phyloP scores from a whole-genome alignment of 1,139 yeast genomes.

The Saccharomyces hybrid region DNA sequence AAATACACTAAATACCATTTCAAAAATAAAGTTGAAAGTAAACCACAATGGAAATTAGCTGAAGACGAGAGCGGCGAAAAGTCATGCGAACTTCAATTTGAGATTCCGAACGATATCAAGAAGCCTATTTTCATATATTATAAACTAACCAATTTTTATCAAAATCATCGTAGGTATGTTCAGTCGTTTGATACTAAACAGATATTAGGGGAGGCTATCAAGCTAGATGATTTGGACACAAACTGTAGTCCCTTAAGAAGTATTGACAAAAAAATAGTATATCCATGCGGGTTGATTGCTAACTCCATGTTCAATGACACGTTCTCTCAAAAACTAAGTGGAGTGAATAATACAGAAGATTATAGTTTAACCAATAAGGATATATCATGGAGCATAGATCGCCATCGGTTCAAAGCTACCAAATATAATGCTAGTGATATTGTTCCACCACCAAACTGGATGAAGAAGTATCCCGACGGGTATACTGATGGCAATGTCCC shows the following conservation, averaged over 20 bases:
- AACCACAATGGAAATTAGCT: conserved; percentile 50
- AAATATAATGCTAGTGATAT: conserved; percentile 60
- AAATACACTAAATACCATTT: conserved; percentile 51
- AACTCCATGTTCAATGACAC: conserved; percentile 91
- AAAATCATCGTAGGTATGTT: conserved; percentile 73
- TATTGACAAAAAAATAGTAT: conserved; percentile 51
- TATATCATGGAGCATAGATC: conserved; percentile 84
- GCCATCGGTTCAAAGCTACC: conserved; percentile 72
- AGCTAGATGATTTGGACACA: conserved; percentile 33
- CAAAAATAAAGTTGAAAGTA: conserved; percentile 32
- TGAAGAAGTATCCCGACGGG: conserved; percentile 72
- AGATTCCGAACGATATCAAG: conserved; percentile 49
- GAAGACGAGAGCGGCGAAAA: conserved; percentile 32
- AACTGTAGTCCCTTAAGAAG: conserved; percentile 75
- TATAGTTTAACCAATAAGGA: conserved; percentile 60
- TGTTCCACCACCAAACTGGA: conserved; percentile 96
- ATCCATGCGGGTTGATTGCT: conserved; percentile 96
- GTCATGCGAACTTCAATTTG: conserved; percentile 51
- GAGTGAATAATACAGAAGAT: conserved; percentile 38
- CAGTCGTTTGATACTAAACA: conserved; percentile 62
- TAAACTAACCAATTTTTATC: conserved; percentile 65
- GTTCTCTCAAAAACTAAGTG: conserved; percentile 35
- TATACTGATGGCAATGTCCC: conserved; percentile 81
- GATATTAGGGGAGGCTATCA: conserved; percentile 54
- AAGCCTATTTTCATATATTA: conserved; percentile 63